Base-by-base conservation (phyloP, 2,329 filamentous ascomycete genomes). In the Trichoderma afroharzianum region DNA sequence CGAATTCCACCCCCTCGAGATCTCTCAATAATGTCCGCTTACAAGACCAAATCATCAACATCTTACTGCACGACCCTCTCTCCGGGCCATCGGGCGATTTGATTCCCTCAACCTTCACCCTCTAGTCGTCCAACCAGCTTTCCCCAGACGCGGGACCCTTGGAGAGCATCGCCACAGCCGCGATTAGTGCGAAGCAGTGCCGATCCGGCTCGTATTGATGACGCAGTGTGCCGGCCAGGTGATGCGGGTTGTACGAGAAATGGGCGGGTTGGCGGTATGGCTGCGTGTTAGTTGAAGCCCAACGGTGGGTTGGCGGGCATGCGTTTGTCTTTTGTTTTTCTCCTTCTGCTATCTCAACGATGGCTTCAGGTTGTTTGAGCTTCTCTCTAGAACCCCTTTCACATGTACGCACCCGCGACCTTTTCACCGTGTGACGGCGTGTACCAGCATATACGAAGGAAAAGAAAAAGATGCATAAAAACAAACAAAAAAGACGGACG, bases 141-240 rank as follows among this genome's bases (percentile, higher is more conserved):
- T 39, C 59, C 68, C 68, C 59, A 57, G 50, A 63, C 26, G 24
- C 11, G 58, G 50, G 50, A 55, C 58, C 68, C 68, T 50, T 55
- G 58, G 47, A n/a, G 18, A 55, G 53, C 63, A 62, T 62, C 70
- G 62, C 63, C 70, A 68, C 70, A 59, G 69, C 69, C 69, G 62
- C 53, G 53, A 63, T 58, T 68, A 66, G 69, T 57, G 58, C 61
- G 18, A 39, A 39, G 43, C 50, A 63, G 8, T 59, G 61, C 62
- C 68, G 68, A 71, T 71, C 68, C 68, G 62, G 63, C 70, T 71
- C 70, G 70, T 71, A 71, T 71, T 68, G 53, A 71, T 71, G 63
- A 68, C 63, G 70, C 70, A 71, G 70, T 62, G 39, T 39, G 63
- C 63, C 63, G 55, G 55, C 70, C 58, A 63, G 47, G 68, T 70